These are phyloP conservation scores for Trichoderma semiorbis DNA, from an alignment of 2,329 filamentous ascomycete species.

Conservation along the genomic window DNA sequence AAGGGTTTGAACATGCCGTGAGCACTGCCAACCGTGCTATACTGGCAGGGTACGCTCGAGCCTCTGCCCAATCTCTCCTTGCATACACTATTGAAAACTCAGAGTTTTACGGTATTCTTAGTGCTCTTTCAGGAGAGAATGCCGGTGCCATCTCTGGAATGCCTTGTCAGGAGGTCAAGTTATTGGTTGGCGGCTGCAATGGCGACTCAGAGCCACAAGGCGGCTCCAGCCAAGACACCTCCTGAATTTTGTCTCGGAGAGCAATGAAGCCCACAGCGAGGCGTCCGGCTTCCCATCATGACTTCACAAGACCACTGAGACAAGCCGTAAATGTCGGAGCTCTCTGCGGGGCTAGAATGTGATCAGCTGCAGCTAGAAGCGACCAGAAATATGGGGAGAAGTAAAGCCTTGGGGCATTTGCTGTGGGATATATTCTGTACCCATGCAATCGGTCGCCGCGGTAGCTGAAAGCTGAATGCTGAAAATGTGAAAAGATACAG, in stretches of 20 bases:
- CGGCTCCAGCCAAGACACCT: neutral
- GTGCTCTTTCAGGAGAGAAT: neutral
- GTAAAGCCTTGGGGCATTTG: neutral
- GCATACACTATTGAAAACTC: conserved; percentile 13
- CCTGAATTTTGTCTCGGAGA: neutral
- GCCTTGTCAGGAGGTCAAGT: neutral
- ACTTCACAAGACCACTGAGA: neutral
- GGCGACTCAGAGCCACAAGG: neutral
- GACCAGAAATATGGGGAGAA: neutral
- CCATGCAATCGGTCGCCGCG: neutral
- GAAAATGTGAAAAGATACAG: neutral
- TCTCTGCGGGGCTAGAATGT: neutral
- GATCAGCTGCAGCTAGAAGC: neutral
- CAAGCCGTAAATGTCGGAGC: neutral
- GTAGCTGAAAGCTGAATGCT: neutral
- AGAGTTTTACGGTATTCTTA: neutral
- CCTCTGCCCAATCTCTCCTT: neutral
- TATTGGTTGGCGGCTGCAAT: neutral
- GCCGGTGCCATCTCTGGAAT: neutral
- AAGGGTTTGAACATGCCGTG: neutral
- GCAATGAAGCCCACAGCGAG: neutral
- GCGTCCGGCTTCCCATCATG: neutral
- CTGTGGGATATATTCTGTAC: neutral
- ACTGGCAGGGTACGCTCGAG: neutral
- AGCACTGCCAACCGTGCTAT: neutral